A percentile compares a stretch with the other conserved stretches of the same genome.
phyloP scores from a whole-genome alignment of 78 protist species.

The Chrysochromulina tobinii region DNA sequence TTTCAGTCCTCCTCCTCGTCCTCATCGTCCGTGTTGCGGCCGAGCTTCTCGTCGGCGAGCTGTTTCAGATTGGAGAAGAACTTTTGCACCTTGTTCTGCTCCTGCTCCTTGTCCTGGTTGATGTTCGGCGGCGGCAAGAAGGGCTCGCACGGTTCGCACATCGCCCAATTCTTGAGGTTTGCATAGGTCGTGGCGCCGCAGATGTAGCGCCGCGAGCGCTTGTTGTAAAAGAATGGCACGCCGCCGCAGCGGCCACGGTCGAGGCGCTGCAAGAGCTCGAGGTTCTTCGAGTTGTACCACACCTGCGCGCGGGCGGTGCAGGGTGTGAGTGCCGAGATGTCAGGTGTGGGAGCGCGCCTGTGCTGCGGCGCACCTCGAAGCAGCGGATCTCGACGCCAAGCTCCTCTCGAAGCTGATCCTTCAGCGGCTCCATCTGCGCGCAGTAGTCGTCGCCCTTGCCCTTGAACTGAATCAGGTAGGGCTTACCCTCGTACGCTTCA shows the following conservation, averaged over 20 bases:
- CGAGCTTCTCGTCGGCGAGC: background rate
- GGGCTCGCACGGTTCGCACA: background rate
- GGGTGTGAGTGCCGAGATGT: too few species aligned
- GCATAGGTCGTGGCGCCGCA: constrained; percentile 29
- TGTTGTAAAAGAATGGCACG: constrained; percentile 30
- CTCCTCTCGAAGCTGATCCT: background rate
- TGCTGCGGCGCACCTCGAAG: background rate
- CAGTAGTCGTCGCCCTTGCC: constrained; percentile 16
- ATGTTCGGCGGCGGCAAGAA: background rate
- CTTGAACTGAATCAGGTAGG: background rate
- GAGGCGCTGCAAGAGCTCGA: background rate
- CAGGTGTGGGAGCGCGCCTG: too few species aligned
- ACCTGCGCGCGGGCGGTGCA: too few species aligned
- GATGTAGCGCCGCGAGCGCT: background rate
- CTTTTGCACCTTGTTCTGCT: background rate
- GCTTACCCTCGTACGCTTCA: background rate
- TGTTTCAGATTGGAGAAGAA: background rate
- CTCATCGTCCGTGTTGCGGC: background rate
- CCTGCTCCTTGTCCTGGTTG: background rate
- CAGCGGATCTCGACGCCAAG: background rate
- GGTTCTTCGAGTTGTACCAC: background rate
- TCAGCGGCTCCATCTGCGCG: background rate
- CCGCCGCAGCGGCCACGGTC: background rate
- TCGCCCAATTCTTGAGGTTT: background rate
- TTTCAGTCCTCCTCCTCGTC: background rate